Conservation (phyloP, 139 green algal genomes). For the Volvox reticuliferus region DNA sequence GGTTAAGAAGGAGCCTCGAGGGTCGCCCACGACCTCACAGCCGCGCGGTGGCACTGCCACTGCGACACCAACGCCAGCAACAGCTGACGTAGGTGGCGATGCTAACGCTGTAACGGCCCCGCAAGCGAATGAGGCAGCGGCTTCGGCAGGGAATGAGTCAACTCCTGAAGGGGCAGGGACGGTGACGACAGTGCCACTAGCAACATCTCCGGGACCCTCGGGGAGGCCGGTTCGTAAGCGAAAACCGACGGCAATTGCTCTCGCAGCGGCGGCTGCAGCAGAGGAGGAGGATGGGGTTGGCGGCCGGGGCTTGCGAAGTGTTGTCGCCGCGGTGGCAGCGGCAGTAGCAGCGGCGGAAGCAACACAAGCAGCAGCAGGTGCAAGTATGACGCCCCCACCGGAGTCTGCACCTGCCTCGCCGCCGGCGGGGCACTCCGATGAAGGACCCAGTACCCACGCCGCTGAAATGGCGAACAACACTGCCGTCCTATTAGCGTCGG, state of each 20-base stretch:
- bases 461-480: neutral
- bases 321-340: constrained; percentile 1
- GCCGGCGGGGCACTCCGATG: neutral
- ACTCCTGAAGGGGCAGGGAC: neutral
- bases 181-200: neutral
- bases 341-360: constrained; percentile 15
- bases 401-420: neutral
- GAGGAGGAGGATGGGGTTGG: neutral
- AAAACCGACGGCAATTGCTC: constrained; percentile 15
- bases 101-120: neutral
- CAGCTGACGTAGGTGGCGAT: neutral
- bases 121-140: neutral
- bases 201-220: neutral
- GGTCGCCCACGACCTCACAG: constrained; percentile 3
- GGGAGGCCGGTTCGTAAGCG: constrained; percentile 20
- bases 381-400: neutral
- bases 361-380: neutral
- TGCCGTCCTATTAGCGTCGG: neutral
- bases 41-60: neutral
- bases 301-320: neutral
- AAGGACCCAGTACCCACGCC: neutral
- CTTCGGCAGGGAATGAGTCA: neutral
- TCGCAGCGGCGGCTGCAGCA: constrained; percentile 21
- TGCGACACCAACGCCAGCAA: neutral
- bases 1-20: neutral